Percentiles rank a stretch among this genome's conserved stretches.
Evolutionary conservation across 495 filamentous ascomycete species (phyloP).

Genomic region (Elasticomyces elasticus): DNA sequence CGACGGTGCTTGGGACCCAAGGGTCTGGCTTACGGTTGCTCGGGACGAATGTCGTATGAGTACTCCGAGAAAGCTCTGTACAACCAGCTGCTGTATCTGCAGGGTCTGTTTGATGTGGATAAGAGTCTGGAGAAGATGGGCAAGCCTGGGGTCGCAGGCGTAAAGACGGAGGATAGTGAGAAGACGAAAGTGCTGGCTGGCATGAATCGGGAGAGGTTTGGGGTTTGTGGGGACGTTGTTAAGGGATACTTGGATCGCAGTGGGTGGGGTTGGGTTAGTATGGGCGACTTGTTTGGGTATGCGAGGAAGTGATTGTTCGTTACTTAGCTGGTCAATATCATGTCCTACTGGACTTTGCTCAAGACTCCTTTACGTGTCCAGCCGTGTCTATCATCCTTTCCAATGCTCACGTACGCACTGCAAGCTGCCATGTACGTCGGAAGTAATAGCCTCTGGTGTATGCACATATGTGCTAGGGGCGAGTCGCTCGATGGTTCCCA

Average conservation of each 20-base stretch:
- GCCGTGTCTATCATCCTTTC: no score
- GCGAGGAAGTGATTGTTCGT: no score
- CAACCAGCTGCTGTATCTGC: conserved; percentile 87
- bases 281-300: conserved; percentile 81
- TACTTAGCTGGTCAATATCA: no score
- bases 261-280: conserved; percentile 90
- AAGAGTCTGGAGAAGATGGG: conserved; percentile 51
- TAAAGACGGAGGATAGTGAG: conserved; percentile 39
- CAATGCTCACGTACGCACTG: no score
- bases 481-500: no score
- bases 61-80: conserved; percentile 81
- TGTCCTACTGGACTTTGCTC: no score
- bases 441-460: no score
- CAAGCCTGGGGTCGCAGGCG: conserved; percentile 34
- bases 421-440: no score
- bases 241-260: conserved; percentile 85
- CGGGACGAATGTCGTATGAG: conserved; percentile 83
- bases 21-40: conserved; percentile 70
- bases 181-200: conserved; percentile 60
- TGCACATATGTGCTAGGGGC: no score
- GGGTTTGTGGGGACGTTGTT: conserved; percentile 63
- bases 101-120: conserved; percentile 79
- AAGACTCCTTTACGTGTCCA: no score
- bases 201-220: conserved; percentile 69
- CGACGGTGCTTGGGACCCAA: conserved; percentile 78